A percentile compares a stretch with the other conserved stretches of the same genome.
Conservation (phyloP, 768 basidiomycete genomes). For the Cubamyces lactineus region DNA sequence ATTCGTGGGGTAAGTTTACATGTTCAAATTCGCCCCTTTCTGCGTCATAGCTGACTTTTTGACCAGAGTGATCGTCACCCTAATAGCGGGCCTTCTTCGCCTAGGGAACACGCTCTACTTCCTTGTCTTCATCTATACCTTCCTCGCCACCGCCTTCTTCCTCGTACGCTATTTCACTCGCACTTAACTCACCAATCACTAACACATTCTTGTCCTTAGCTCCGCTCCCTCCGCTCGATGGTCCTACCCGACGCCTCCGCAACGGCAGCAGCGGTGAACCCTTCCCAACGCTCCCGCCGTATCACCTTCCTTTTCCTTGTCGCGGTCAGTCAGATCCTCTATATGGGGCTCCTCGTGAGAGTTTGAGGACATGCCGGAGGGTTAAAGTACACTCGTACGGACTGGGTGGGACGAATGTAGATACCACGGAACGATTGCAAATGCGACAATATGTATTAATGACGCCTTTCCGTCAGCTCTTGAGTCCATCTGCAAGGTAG, state of each 20-base stretch:
- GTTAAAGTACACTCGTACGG: not conserved
- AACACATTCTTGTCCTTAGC: constrained; percentile 45
- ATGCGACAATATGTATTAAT: too few relatives aligned
- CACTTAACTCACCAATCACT: not conserved
- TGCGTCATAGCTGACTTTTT: not conserved
- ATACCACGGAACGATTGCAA: not conserved
- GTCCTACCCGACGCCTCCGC: constrained; percentile 80
- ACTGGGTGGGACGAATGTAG: not conserved
- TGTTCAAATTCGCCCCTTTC: not conserved
- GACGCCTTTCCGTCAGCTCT: too few relatives aligned
- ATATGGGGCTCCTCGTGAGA: constrained; percentile 83
- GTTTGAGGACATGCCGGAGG: constrained; percentile 39
- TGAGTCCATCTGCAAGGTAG: too few relatives aligned
- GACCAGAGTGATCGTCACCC: constrained; percentile 79
- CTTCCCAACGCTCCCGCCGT: constrained; percentile 78
- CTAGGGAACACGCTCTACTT: constrained; percentile 66
- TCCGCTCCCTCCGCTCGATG: constrained; percentile 90
- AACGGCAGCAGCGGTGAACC: constrained; percentile 65
- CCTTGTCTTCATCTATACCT: constrained; percentile 79
- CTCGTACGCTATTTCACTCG: constrained; percentile 54
- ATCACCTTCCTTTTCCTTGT: constrained; percentile 90
- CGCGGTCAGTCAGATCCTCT: constrained; percentile 79
- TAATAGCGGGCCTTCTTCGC: constrained; percentile 72
- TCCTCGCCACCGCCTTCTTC: constrained; percentile 92
- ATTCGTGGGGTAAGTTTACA: constrained; percentile 80